Percentiles rank a stretch among this genome's conserved stretches.
phyloP scores from a whole-genome alignment of 257 asterid genomes.

The Solanum arcanum region DNA sequence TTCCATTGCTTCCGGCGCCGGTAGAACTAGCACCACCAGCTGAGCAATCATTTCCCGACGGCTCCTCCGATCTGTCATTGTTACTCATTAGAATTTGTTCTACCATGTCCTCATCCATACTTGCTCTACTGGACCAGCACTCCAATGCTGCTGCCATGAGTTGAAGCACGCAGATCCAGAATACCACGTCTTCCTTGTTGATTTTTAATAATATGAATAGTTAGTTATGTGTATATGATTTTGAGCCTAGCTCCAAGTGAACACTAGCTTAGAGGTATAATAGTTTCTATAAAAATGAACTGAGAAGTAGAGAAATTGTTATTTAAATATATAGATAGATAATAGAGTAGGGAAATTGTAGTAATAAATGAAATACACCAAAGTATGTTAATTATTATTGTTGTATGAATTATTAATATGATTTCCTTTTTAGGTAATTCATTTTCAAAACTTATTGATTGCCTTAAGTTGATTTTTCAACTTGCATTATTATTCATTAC shows the following conservation, averaged over 20 bases:
- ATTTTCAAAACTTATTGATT: not conserved
- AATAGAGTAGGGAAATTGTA: not conserved
- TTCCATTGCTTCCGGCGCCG: conserved; percentile 17
- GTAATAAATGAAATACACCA: not conserved
- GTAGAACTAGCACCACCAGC: conserved; percentile 3
- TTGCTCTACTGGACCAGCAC: conserved; percentile 91
- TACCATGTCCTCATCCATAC: conserved; percentile 85
- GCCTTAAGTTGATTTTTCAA: not conserved
- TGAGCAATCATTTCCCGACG: conserved; percentile 25
- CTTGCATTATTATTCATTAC: not conserved
- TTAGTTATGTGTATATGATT: not conserved
- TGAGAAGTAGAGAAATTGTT: not conserved
- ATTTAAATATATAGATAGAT: not conserved
- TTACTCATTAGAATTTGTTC: conserved; percentile 90
- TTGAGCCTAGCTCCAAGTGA: not conserved
- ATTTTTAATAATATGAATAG: not conserved
- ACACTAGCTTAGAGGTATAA: not conserved
- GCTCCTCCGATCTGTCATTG: conserved; percentile 72
- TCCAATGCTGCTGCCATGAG: conserved; percentile 86
- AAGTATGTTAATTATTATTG: not conserved
- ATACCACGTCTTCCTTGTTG: not conserved
- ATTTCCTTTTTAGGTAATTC: not conserved
- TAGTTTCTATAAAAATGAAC: not conserved
- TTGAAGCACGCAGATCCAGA: not conserved
- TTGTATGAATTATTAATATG: not conserved